These are phyloP conservation scores for Coelastrella sp. DNA, from an alignment of 139 green algal genomes.

Conservation along the genomic window DNA sequence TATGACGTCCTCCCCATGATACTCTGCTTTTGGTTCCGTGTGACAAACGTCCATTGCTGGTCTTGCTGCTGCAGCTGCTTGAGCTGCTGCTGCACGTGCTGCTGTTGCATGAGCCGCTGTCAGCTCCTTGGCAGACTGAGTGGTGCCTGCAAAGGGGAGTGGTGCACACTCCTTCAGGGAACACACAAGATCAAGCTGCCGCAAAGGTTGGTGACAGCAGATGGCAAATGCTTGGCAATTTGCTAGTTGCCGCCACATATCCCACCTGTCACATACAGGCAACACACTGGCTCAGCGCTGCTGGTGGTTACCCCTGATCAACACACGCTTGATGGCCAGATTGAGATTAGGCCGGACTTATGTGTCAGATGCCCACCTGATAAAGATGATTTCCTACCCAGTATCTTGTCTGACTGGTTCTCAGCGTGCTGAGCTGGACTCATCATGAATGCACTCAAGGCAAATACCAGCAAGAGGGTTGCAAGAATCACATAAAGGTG, in stretches of 20 bases:
- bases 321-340: too few species aligned
- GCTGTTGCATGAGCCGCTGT: constrained; percentile 36
- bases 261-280: too few species aligned
- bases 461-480: neutral
- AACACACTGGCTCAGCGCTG: too few species aligned
- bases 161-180: too few species aligned
- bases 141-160: neutral
- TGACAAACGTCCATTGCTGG: constrained; percentile 31
- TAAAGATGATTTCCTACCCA: too few species aligned
- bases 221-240: too few species aligned
- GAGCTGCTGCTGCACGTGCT: constrained; percentile 11
- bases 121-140: neutral
- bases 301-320: too few species aligned
- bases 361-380: too few species aligned
- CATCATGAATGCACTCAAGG: neutral
- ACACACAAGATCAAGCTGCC: too few species aligned
- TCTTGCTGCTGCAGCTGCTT: constrained; percentile 3
- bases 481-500: constrained; percentile 3
- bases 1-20: constrained; percentile 51
- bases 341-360: too few species aligned
- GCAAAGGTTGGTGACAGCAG: too few species aligned
- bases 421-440: neutral
- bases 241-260: too few species aligned
- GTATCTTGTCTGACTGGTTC: neutral
- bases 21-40: constrained; percentile 50